Base-by-base conservation (phyloP, 1,284 basidiomycete species). In the Irpex sp. region DNA sequence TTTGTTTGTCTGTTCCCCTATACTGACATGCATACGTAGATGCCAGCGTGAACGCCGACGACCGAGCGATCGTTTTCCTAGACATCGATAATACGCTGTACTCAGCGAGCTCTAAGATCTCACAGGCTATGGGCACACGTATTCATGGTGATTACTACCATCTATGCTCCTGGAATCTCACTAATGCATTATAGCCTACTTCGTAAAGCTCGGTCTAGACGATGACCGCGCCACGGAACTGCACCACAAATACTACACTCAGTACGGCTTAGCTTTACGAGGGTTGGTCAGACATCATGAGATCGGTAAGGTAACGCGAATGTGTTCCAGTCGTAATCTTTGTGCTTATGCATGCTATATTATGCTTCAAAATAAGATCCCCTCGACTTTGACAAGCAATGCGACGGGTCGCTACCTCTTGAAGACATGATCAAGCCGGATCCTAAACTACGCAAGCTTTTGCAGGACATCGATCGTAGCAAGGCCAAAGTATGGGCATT, bases 21-120 rank as follows among this genome's bases (percentile, higher is more conserved):
- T 36, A 47, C 37, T 58, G 3, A 26, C 17, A 17, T 21, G 44
- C 49, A 3, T 2, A 52, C 8, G 8, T 9, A 60, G 15, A 21
- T 59, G 44, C 57, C 34, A 34, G 31, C 31, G 31, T 6, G 31
- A 47, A 54, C 60, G 58, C 64, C 73, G 86, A 88, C 79, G 82
- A 86, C 63, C 81, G 85, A 19, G 73, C 73, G 64, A 77, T 93
- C 57, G 80, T 92, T 44, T 94, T 89, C 85, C 86, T 95, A 64
- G 93, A 95, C 73, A 93, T 95, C 66, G 93, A 95, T 76, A 94
- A 94, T 71, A 94, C 93, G 1, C 81, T 94, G 13, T 94, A 94
- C 75, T 91, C 90, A 15, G 84, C 89, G 0, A 89, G 83, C 71
- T 80, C 86, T 9, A 86, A 82, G 72, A 93, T 96, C 62, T 88